Conservation (phyloP, 257 asterid genomes). For the Jasminum sambac region DNA sequence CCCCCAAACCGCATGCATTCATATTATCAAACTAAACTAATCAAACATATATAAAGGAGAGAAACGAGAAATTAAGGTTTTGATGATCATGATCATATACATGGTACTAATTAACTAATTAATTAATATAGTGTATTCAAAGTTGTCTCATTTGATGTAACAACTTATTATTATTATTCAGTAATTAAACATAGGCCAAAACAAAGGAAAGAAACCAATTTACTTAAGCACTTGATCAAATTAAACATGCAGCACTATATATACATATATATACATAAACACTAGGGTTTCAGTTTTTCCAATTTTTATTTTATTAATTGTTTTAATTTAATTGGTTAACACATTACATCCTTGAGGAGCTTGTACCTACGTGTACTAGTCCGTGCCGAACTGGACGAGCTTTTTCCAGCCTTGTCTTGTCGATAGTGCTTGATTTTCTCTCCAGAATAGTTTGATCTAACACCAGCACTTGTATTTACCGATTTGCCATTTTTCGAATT, state of each 20-base stretch:
- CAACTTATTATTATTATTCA: neutral
- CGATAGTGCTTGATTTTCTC: slow-evolving; percentile 26
- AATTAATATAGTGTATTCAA: neutral
- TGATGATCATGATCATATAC: no score
- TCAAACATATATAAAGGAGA: no score
- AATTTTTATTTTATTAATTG: neutral
- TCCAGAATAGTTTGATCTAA: slow-evolving; percentile 32
- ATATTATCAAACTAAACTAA: no score
- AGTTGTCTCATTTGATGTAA: neutral
- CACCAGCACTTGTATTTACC: neutral
- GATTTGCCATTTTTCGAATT: slow-evolving; percentile 2
- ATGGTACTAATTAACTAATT: no score
- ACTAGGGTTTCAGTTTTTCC: neutral
- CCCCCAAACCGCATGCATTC: no score
- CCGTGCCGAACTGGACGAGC: slow-evolving; percentile 41
- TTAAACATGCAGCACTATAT: neutral
- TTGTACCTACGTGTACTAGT: slow-evolving; percentile 46
- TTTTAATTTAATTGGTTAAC: slow-evolving; percentile 23
- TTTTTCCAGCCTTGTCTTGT: slow-evolving; percentile 12
- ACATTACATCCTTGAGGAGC: slow-evolving; percentile 63
- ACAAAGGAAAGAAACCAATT: neutral
- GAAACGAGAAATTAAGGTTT: no score
- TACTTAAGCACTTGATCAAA: neutral
- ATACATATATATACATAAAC: neutral
- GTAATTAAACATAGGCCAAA: neutral